Base-by-base conservation (phyloP, 2,329 filamentous ascomycete genomes). In the Hypoxylon sp. region DNA sequence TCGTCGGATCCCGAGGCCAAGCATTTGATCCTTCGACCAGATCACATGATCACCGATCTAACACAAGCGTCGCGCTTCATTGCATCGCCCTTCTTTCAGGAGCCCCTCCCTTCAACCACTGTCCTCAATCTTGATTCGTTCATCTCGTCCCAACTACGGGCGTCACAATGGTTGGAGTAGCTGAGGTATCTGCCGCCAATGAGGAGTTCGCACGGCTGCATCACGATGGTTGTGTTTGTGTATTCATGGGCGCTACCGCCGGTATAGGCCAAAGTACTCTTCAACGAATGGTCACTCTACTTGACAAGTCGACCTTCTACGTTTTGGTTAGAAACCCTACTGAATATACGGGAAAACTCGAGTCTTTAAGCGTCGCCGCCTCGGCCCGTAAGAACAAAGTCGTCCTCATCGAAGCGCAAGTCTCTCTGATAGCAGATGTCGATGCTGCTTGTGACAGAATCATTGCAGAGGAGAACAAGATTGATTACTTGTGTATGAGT, bases 401-500 rank as follows among this genome's bases (percentile, higher is more conserved):
- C 24, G 38, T 68, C 15, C 74, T 67, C 41, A 54, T 74, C 43
- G 64, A 70, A 20, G 56, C 63, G 13, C 63, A 74, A 10, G 26
- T 70, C 4, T 66, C 67, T 0, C 48, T 71, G 6, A 61, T 73
- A 20, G 45, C 53, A 2, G 58, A 46, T n/a, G 60, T 70, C n/a
- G 65, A 70, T 29, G 5, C 21, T 8, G 65, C 59, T 3, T 57
- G 55, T 52, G 8, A 54, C 7, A 48, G 55, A 23, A 67, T 70
- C 55, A 42, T 20, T 13, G 40, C 37, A 0, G 54, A 50, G 2
- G 63, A 67, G 33, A 20, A 38, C 0, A 67, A 64, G 31, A 58
- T 73, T 5, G 70, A 72, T 48, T 68, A 63, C 5, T 38, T 73
- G 5, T 73, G 60, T 41, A 66, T 72, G 58, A 72, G 65, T 46